phyloP scores from a whole-genome alignment of 2,329 filamentous ascomycete genomes.

The Aureobasidium sp. region DNA sequence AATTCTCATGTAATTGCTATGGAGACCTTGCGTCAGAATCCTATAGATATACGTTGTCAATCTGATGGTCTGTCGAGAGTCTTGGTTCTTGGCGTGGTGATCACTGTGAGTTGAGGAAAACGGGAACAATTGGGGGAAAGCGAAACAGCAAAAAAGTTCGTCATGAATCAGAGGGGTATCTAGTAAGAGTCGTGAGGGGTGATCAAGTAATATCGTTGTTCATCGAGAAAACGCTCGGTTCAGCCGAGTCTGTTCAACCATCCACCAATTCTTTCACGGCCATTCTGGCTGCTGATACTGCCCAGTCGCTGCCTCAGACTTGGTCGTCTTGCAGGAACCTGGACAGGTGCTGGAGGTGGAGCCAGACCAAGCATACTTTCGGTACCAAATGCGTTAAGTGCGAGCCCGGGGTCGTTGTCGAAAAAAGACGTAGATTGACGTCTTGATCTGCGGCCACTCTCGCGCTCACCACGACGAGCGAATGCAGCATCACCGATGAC shows the following conservation, averaged over 20 bases:
- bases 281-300: slow-evolving; percentile 7
- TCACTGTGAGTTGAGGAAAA: no score
- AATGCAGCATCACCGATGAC: slow-evolving; percentile 28
- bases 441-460: slow-evolving; percentile 23
- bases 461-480: slow-evolving; percentile 26
- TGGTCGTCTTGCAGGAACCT: not conserved
- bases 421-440: slow-evolving; percentile 18
- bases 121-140: not conserved
- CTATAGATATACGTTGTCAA: not conserved
- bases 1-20: not conserved
- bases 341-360: not conserved
- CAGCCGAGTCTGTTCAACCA: slow-evolving; percentile 10
- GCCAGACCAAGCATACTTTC: slow-evolving; percentile 27
- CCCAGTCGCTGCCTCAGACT: slow-evolving; percentile 4
- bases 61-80: not conserved
- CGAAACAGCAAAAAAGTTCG: not conserved
- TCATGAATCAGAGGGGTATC: not conserved
- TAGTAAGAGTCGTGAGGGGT: not conserved
- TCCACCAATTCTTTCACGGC: slow-evolving; percentile 2
- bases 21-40: not conserved
- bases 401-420: slow-evolving; percentile 23
- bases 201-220: not conserved
- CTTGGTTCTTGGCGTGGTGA: not conserved
- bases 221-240: not conserved
- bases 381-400: slow-evolving; percentile 29